Evolutionary conservation across 257 asterid species (phyloP), one percentile per base, ranked within the genome.

Genomic region (Ocimum tenuiflorum): DNA sequence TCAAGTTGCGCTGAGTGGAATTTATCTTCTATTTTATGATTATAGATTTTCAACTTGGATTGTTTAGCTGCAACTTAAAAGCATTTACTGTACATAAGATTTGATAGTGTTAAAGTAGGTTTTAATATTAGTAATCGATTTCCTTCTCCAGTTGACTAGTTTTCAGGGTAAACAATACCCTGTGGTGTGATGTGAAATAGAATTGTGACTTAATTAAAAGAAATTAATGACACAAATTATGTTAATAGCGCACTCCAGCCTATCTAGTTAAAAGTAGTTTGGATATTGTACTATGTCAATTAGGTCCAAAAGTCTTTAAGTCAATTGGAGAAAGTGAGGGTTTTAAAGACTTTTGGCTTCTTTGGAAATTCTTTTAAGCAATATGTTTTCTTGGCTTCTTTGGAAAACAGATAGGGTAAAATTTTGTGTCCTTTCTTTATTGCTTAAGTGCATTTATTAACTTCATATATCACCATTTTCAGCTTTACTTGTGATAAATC

Each of bases 401-500:
- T 20, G 0, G 3, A 0, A 8, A 9, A 9, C 3, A 9, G 10
- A 20, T 0, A 6, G 4, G 17, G 4, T 33, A 1, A 4, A 5
- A 11, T 11, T 54, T 0, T 27, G 22, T 56, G 31, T 27, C 63
- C 13, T 10, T 24, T 51, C 8, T 29, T 56, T 11, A 33, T 13
- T 70, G 68, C 60, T 36, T 20, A 29, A 48, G 10, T 60, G 38
- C 59, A 29, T 46, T 1, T 11, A 48, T 67, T 66, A 42, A 63
- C 60, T 60, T 55, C 47, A 23, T 14, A 54, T 50, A 22, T 43
- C 39, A 35, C 67, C 35, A 24, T 75, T 69, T 83, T 60, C 88
- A 91, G 98, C 86, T 70, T 80, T 89, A 75, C 94, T 91, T 51
- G 92, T 95, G 73, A 73, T 91, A 70, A 70, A 78, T 54, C 75